Evolutionary conservation across 1,284 basidiomycete genomes (phyloP), one percentile per base, ranked within the genome.

Genomic region (Moesziomyces aphidis): DNA sequence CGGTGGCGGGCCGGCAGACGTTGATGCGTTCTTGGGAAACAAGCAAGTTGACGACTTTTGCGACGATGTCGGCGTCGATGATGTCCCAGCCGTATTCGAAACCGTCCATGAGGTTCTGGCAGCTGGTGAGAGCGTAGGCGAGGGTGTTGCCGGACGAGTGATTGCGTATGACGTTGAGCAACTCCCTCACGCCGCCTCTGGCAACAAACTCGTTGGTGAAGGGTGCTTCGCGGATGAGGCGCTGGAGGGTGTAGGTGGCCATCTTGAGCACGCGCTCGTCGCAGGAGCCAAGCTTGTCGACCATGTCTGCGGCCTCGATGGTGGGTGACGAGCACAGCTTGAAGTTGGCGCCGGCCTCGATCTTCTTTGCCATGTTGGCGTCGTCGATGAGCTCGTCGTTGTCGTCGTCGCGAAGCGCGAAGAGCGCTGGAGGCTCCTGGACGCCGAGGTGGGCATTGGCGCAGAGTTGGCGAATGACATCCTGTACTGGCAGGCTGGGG

Each of bases 1-100:
- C 91, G n/a, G 94, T 97, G 1, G 95, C 94, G 13, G 95, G 95
- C n/a, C 95, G 90, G 77, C 93, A 93, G 72, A 98, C 92, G 76
- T 99, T 99, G 87, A 95, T 81, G 24, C 80, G 65, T 53, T 81
- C 80, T 42, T 76, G 67, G 1, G 57, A 50, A 1, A 68, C 90
- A 44, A 97, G 88, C 67, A 95, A 92, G 73, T 90, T 88, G 24
- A 96, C 93, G 46, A 97, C 81, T 79, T 89, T 89, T 76, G 89
- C 88, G 62, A 95, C 92, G 84, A 96, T 93, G 15, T 85, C 84
- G 54, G 90, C 88, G 73, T 90, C 89, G 15, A 95, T 88, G 26
- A 87, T 87, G 3, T 90, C 88, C 92, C 92, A 94, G 47, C 93
- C 78, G 13, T 79, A 68, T 21, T 79, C 78, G 55, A 65, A 72